A percentile compares a stretch with the other conserved stretches of the same genome.
These are phyloP conservation scores for Tylopilus felleus DNA, from an alignment of 768 basidiomycete species.

Conservation along the genomic window DNA sequence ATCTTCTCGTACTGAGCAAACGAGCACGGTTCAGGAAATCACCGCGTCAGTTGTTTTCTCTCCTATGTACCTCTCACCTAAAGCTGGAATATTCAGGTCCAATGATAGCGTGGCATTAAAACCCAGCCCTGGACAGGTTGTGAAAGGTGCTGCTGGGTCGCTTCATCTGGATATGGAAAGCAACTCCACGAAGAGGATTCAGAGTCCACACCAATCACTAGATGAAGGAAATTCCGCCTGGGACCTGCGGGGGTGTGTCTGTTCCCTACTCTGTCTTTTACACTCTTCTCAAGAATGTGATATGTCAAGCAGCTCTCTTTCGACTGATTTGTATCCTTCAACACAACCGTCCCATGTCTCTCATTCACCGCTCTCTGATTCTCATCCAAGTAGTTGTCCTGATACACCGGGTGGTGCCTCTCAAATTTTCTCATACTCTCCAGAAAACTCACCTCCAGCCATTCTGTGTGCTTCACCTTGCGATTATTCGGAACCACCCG, in stretches of 20 bases:
- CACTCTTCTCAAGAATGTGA: neutral
- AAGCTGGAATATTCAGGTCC: neutral
- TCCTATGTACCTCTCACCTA: neutral
- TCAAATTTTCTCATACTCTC: neutral
- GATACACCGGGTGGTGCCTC: neutral
- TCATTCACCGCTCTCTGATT: neutral
- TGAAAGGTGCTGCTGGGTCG: neutral
- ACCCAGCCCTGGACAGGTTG: neutral
- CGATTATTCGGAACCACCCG: neutral
- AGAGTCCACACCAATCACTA: neutral
- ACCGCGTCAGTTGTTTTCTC: neutral
- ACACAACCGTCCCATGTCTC: neutral
- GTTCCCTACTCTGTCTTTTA: neutral
- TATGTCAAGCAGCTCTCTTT: neutral
- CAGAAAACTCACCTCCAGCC: neutral
- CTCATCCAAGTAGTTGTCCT: neutral
- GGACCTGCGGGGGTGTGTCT: neutral
- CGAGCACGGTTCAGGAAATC: neutral
- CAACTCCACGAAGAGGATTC: neutral
- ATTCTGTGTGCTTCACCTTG: neutral
- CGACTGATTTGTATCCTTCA: neutral
- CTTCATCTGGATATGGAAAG: neutral
- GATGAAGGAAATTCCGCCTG: neutral
- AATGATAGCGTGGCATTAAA: neutral
- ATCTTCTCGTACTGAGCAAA: neutral